Base-by-base conservation (phyloP, 805 yeast genomes). In the Clavispora asparagi region DNA sequence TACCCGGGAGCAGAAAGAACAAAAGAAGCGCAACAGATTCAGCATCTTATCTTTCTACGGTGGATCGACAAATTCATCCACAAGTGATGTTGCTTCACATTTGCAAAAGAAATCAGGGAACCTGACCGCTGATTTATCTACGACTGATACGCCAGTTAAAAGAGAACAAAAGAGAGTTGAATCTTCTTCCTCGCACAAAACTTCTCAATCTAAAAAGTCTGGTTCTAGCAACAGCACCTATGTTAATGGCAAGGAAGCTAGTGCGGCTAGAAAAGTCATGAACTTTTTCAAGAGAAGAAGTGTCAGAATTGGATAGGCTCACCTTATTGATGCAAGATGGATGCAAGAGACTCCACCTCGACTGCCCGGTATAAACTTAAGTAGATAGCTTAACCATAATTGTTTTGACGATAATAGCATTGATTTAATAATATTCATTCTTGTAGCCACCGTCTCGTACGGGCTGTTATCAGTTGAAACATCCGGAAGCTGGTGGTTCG, bases 251-350 rank as follows among this genome's bases (percentile, higher is more conserved):
- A 80, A 77, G 54, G 87, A 82, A 54, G 80, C 82, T 17, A 82
- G 90, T 41, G 84, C 94, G 2, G 89, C 94, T 6, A 80, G 82
- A 30, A 54, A 53, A 26, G 58, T 54, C 42, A 54, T 54, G 58
- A 51, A 54, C 29, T 54, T 54, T 37, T 54, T 54, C 40, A 54
- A 54, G 47, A 51, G 58, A 40, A 48, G 52, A 30, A 54, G 58
- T 37, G 52, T 54, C 12, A 42, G 57, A 27, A 47, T 53, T 10
- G 54, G 58, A 13, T 54, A 38, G 42, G 12, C 29, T 14, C 29
- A 5, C 10, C 17, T 4, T 12, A 8, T 23, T 9, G 6, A 7
- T 8, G 10, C 13, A n/a, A 32, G 19, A 32, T n/a, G 9, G 13
- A 7, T 9, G 19, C 7, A 14, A n/a, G 19, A 33, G 23, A 16